Evolutionary conservation across 1,284 basidiomycete species (phyloP), one percentile per base, ranked within the genome.

Genomic region (Melampsora medusae): DNA sequence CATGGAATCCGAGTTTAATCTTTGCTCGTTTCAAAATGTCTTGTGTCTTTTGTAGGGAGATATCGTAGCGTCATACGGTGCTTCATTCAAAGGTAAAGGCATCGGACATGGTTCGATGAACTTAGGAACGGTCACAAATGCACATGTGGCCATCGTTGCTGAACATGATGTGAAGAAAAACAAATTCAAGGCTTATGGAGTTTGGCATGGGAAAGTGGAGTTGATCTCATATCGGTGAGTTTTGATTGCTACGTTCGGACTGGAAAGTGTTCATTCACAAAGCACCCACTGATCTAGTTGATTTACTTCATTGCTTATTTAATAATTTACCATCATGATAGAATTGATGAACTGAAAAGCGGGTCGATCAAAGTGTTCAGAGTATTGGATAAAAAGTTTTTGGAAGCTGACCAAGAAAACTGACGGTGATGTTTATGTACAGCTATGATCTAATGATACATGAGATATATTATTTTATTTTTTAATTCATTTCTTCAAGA

Each of bases 81-180:
- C 70, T 48, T 35, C 28, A 10, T 73, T 73, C 31, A 73, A 73
- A 67, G 70, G 70, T 31, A 73, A 73, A 67, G 61, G 62, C n/a
- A 73, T 73, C 62, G 70, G 70, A 46, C 70, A 73, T 35, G 56
- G 49, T 49, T 73, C 70, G 2, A 73, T 73, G 70, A 73, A 50
- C 67, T 42, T 73, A 19, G 70, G 70, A 19, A 66, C 61, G 14
- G 46, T 67, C 17, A 17, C 50, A 16, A 66, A 28, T 22, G 59
- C 70, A 42, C 70, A 73, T 53, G 48, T 53, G 17, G 70, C 61
- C 25, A 64, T 73, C 19, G 62, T 73, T 35, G 46, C 46, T 25
- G 70, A 73, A 66, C 61, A 73, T 59, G 70, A 73, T 33, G 64
- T 73, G 17, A 73, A 73, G 62, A 73, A 73, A 28, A 73, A 73